Conservation (phyloP, 2,329 filamentous ascomycete genomes). For the Pseudogymnoascus sp. region DNA sequence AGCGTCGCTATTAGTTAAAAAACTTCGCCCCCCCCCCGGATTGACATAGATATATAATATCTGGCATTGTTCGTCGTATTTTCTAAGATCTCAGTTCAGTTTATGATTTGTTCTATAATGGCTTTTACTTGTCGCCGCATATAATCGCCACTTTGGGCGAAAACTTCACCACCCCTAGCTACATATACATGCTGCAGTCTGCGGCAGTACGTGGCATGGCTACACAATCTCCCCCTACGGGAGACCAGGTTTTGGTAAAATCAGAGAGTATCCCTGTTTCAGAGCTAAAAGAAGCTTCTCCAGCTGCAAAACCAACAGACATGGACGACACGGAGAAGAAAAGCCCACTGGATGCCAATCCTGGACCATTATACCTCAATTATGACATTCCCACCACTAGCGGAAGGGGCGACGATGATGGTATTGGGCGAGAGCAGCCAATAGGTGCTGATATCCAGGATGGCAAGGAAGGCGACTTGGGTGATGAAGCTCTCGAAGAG, state of each 20-base stretch:
- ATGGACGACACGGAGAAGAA: not conserved
- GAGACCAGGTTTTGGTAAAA: not conserved
- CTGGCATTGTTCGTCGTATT: not conserved
- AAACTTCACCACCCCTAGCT: not conserved
- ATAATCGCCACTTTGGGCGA: conserved; percentile 1
- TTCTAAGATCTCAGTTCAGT: not conserved
- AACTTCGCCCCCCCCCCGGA: not conserved
- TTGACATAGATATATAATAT: not conserved
- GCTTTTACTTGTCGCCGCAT: not conserved
- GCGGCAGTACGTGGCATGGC: conserved; percentile 2
- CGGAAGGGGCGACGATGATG: not conserved
- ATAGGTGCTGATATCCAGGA: not conserved
- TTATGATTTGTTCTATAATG: not conserved
- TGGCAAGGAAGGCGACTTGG: not conserved
- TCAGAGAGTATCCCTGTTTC: not conserved
- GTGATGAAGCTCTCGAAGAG: conserved; percentile 14
- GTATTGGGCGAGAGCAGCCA: not conserved
- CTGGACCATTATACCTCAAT: not conserved
- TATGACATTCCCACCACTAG: not conserved
- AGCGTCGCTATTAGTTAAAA: not conserved
- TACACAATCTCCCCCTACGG: not conserved
- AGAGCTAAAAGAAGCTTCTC: not conserved
- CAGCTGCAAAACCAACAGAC: not conserved
- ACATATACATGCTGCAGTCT: not conserved
- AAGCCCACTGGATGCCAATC: not conserved